Base-by-base conservation (phyloP, 805 yeast genomes). In the Hanseniaspora nectarophila region DNA sequence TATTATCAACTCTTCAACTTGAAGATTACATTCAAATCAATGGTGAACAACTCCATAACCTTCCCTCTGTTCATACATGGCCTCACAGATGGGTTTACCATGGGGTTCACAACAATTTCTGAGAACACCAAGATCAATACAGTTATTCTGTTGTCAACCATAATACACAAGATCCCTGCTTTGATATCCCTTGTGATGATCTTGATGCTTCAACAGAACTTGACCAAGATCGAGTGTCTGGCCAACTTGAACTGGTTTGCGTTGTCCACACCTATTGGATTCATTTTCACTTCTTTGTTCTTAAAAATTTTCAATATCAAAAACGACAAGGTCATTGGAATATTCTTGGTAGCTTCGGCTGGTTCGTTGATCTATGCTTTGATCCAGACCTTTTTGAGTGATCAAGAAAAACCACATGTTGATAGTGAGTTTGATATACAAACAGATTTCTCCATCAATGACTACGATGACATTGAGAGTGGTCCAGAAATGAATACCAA, bases 81-180 rank as follows among this genome's bases (percentile, higher is more conserved):
- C 0, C 54, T 76, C 7, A 73, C 81, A 1, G 87, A 81, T 59
- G 87, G 87, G 2, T 66, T 81, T 10, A 78, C 83, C 0, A 63
- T 81, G 35, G 83, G 85, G 0, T 72, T 82, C 0, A 70, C 82
- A 0, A 68, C 71, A 2, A 59, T 69, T 37, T 67, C 68, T 45
- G 66, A 63, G 8, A 62, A 71, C 3, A 59, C 70, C 47, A 65
- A 66, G 46, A 45, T 70, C 44, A 39, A 43, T 7, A 28, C 45
- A 28, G 61, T 77, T 21, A 73, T 80, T 46, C 68, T 78, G 24
- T 53, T 77, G n/a, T 77, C 81, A 20, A 76, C 81, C 23, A 70
- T 78, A 26, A 66, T 79, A 16, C 86, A 81, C 63, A 81, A 81
- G 59, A 61, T 81, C 8, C 87, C 87, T 0, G 80, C 85, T 0